Evolutionary conservation across 441 rosid species (phyloP), one percentile per base, ranked within the genome.

Genomic region (Heliophila coronopifolia): DNA sequence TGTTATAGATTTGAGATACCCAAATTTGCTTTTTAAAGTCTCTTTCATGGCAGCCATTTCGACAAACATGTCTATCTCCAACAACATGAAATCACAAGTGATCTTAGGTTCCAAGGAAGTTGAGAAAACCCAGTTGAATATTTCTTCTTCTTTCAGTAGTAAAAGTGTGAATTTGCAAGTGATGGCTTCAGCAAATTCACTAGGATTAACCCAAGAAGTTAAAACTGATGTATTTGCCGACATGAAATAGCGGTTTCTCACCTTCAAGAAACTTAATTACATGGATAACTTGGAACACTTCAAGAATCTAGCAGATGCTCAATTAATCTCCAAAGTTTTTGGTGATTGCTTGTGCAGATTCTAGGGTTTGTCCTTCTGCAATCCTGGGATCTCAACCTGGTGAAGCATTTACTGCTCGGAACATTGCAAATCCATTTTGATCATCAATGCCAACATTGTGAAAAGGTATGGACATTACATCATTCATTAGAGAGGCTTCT

Each of bases 341-440:
- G 88, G 95, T 84, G 74, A 78, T 87, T 66, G 88, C 98, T 57
- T 91, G 98, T 75, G 95, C 83, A 39, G 98, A 91, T 69, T 91
- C 98, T 34, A 81, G 96, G 69, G 96, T 91, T 52, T 91, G 98
- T 63, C 98, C 98, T 51, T 84, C 98, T 15, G 75, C 61, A 38
- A 54, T 84, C 58, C 69, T 90, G 36, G 98, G 98, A 67, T 84
- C 87, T 65, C 84, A 83, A 74, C 98, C 98, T 5, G 98, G 98
- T 42, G 98, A 84, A 70, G 91, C 98, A 54, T 91, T 91, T 73
- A 75, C 71, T 10, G 80, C 87, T 43, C 93, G 96, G 6, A 91
- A 87, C 68, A 78, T 91, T 50, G 96, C 95, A 5, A 91, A 91
- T 67, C 45, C 75, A 63, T 64, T 88, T 92, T 63, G 99, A 92